Conservation (phyloP, 495 filamentous ascomycete species). For the Penicillium steckii region DNA sequence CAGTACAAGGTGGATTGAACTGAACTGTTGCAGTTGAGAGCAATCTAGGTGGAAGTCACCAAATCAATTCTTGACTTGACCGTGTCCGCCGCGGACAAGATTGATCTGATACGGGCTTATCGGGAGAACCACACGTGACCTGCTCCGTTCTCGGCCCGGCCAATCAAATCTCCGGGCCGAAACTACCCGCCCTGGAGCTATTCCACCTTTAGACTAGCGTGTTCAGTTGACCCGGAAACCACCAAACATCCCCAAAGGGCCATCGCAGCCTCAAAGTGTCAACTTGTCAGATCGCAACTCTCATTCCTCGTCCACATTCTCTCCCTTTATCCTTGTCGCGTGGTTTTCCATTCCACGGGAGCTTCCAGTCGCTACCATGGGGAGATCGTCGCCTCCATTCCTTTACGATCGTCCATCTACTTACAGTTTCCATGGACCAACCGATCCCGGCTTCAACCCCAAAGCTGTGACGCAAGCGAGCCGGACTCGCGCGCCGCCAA, state of each 20-base stretch:
- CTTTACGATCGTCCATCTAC: slow-evolving; percentile 63
- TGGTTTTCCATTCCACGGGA: slow-evolving; percentile 30
- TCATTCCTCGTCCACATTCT: slow-evolving; percentile 33
- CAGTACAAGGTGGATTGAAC: neutral
- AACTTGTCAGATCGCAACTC: slow-evolving; percentile 27
- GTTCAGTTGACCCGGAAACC: neutral
- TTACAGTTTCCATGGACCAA: slow-evolving; percentile 49
- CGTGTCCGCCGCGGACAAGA: slow-evolving; percentile 3
- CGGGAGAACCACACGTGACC: neutral
- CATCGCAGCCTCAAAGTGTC: neutral
- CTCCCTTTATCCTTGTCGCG: slow-evolving; percentile 30
- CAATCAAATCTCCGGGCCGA: neutral
- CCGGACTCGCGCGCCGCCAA: slow-evolving; percentile 52
- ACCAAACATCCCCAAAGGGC: neutral
- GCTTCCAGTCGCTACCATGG: slow-evolving; percentile 48
- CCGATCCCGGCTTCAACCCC: slow-evolving; percentile 69
- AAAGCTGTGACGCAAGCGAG: slow-evolving; percentile 77
- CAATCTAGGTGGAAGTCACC: no score
- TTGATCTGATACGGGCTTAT: slow-evolving; percentile 1
- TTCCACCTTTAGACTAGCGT: neutral
- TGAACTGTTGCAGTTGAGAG: neutral
- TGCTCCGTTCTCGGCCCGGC: neutral
- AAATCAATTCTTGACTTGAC: no score
- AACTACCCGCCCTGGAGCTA: neutral
- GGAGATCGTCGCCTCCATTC: slow-evolving; percentile 65